Conservation (phyloP, 768 basidiomycete genomes). For the Neoboletus brunneissimus region DNA sequence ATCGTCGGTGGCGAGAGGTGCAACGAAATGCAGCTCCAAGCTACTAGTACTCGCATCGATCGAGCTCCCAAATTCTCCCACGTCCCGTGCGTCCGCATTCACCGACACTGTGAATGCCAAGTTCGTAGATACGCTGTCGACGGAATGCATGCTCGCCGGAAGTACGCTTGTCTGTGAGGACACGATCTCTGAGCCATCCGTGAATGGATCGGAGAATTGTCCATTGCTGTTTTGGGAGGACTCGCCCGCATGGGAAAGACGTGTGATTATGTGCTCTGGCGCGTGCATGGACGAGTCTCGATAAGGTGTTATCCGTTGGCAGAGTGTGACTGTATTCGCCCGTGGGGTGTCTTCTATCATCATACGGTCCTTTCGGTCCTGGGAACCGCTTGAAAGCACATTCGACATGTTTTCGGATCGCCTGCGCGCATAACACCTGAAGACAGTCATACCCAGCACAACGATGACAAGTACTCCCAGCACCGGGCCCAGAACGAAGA, state of each 20-base stretch:
- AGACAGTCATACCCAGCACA: constrained; percentile 6
- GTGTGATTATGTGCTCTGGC: neutral
- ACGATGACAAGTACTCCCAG: constrained; percentile 6
- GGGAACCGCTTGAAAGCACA: neutral
- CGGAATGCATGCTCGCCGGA: constrained; percentile 1
- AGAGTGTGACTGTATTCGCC: neutral
- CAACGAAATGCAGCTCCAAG: constrained; percentile 17
- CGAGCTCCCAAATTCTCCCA: neutral
- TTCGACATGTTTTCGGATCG: neutral
- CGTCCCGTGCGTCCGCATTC: neutral
- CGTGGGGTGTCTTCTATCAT: neutral
- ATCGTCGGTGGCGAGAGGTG: constrained; percentile 5
- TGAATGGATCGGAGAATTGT: constrained; percentile 19
- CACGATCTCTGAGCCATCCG: constrained; percentile 3
- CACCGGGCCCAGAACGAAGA: constrained; percentile 10
- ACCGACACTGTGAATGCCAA: neutral
- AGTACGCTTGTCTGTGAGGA: constrained; percentile 12
- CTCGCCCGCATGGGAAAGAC: constrained; percentile 2
- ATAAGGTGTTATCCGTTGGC: neutral
- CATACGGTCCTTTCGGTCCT: neutral
- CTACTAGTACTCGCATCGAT: constrained; percentile 15
- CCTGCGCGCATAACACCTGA: neutral
- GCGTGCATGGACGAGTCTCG: neutral
- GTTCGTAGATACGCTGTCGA: constrained; percentile 10
- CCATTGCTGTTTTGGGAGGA: constrained; percentile 9